These are phyloP conservation scores for Arthroderma sp. DNA, from an alignment of 2,329 filamentous ascomycete species.

Conservation along the genomic window DNA sequence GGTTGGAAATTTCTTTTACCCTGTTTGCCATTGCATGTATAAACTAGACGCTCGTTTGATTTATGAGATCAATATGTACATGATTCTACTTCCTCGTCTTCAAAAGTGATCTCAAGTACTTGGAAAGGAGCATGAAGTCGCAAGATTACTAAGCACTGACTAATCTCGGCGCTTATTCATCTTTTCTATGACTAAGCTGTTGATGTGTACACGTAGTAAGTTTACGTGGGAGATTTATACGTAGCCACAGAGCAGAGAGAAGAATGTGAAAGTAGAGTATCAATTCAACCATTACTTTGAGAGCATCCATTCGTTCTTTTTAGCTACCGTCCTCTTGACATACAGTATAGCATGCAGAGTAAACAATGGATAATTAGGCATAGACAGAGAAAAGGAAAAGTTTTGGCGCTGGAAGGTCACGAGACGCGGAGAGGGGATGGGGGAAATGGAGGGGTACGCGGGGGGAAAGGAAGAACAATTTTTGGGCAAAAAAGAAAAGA, in stretches of 20 bases:
- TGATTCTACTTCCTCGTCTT: background rate
- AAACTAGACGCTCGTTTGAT: conserved; percentile 1
- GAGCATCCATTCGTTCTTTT: background rate
- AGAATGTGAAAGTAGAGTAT: background rate
- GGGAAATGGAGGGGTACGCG: background rate
- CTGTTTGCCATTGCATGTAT: background rate
- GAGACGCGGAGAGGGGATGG: background rate
- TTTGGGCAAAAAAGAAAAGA: background rate
- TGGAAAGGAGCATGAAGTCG: too few relatives aligned
- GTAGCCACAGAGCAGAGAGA: too few relatives aligned
- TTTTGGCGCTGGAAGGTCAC: background rate
- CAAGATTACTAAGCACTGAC: background rate
- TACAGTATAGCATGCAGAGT: background rate
- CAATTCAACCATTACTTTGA: background rate
- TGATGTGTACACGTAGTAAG: too few relatives aligned
- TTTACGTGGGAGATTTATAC: too few relatives aligned
- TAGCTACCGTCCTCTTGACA: background rate
- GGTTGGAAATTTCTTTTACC: background rate
- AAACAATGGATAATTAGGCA: background rate
- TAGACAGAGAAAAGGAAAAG: background rate
- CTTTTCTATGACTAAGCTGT: too few relatives aligned
- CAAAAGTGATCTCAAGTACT: too few relatives aligned
- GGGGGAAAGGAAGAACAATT: background rate
- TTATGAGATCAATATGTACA: background rate
- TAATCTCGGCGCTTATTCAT: too few relatives aligned